Conservation (phyloP, 805 yeast genomes). For the Debaryomyces hansenii region DNA sequence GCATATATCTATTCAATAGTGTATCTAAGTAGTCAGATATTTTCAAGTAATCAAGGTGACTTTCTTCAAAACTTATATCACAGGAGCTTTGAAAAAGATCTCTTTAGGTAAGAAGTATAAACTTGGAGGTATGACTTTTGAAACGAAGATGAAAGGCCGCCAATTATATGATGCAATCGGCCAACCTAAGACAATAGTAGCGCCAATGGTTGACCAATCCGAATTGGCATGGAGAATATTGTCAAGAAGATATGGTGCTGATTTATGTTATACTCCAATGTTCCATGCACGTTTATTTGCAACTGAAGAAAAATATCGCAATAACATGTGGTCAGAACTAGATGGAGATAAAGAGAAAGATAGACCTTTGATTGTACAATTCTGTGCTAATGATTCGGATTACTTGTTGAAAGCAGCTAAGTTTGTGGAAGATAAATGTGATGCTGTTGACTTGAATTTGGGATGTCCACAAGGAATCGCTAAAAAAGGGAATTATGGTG, state of each 20-base stretch:
- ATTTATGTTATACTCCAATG: conserved; percentile 95
- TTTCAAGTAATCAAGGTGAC: background rate
- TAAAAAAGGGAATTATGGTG: conserved; percentile 89
- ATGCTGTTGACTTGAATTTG: conserved; percentile 91
- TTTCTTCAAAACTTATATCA: background rate
- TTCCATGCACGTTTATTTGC: conserved; percentile 90
- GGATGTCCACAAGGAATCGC: conserved; percentile 99
- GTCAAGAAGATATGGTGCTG: conserved; percentile 88
- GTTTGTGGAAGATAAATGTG: conserved; percentile 78
- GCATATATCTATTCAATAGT: background rate
- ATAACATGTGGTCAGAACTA: conserved; percentile 63
- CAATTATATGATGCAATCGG: conserved; percentile 70
- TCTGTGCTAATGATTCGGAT: conserved; percentile 95
- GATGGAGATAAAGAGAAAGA: conserved; percentile 75
- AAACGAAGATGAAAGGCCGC: conserved; percentile 51
- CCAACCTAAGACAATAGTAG: conserved; percentile 79
- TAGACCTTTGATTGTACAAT: conserved; percentile 89
- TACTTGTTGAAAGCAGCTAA: conserved; percentile 78
- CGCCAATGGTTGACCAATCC: conserved; percentile 98
- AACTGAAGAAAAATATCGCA: conserved; percentile 76
- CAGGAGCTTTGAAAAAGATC: background rate
- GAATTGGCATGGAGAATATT: conserved; percentile 94
- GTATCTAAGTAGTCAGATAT: too few relatives aligned
- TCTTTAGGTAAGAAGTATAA: background rate
- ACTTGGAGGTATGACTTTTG: conserved; percentile 11